Evolutionary conservation across 78 protist species (phyloP), one percentile per base, ranked within the genome.

Genomic region (Dictyostelium firmibasis): DNA sequence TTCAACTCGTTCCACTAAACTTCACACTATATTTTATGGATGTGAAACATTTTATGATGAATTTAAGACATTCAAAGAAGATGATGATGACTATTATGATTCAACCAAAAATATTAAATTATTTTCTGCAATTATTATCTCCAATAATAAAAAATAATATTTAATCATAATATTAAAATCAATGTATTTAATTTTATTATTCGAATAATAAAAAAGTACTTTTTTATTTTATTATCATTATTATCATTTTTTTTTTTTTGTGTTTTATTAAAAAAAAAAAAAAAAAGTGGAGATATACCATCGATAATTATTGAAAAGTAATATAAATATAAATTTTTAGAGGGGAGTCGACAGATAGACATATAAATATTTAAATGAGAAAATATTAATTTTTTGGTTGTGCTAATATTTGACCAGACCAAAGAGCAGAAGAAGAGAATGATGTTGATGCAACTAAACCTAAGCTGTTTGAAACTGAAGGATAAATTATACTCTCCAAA

Each of bases 361-460:
- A n/a, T 47, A 50, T 50, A 50, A 16, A 47, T 47, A 47, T 47
- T 0, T 47, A 47, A 11, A 47, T 10, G 1, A 11, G 11, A 11
- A 2, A 11, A 47, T 47, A 47, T 47, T 57, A 57, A 57, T 57
- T 57, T 57, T 57, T 57, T 57, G 67, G 67, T 20, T 57, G 67
- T 4, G 79, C 79, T 16, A 72, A 33, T 14, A 72, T 72, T 72
- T 72, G 36, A 72, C 79, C 79, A 33, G 41, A 31, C 79, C 79
- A 72, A 11, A 72, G 25, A 14, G 79, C 79, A 16, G 79, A 72
- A 16, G 79, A 72, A 31, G 79, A 72, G n/a, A 72, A 72, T 2
- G 79, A 72, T 16, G 79, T 72, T 72, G 79, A 72, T 4, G 79
- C 79, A 33, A 72, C 79, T 72, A 72, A 72, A 33, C 79, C 83